Conservation (phyloP, 495 filamentous ascomycete species). For the Barbatosphaeria neglecta region DNA sequence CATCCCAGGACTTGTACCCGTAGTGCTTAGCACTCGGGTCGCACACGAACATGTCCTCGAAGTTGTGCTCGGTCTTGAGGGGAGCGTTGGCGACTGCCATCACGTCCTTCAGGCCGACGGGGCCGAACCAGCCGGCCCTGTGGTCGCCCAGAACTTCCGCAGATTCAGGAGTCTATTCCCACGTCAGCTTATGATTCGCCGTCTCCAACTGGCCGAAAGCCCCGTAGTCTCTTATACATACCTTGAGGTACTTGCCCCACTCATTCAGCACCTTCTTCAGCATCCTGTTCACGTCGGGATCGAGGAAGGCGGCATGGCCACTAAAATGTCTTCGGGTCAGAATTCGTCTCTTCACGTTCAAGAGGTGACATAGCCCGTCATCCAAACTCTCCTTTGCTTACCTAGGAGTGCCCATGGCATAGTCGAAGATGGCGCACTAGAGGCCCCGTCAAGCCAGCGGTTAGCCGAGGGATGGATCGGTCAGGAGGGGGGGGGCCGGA, state of each 20-base stretch:
- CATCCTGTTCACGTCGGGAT: constrained; percentile 54
- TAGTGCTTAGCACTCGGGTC: constrained; percentile 36
- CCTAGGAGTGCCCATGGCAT: constrained; percentile 58
- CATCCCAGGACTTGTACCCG: constrained; percentile 63
- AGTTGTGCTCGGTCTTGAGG: constrained; percentile 26
- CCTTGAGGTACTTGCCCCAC: constrained; percentile 51
- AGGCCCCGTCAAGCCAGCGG: too few species aligned
- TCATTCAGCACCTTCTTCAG: constrained; percentile 57
- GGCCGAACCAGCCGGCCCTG: constrained; percentile 50
- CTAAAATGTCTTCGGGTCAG: constrained; percentile 40
- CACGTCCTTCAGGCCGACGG: constrained; percentile 29
- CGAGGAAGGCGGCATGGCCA: constrained; percentile 54
- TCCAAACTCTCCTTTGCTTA: too few species aligned
- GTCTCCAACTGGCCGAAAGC: too few species aligned
- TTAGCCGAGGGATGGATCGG: too few species aligned
- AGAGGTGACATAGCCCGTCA: too few species aligned
- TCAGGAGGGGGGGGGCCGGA: too few species aligned
- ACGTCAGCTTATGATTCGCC: too few species aligned
- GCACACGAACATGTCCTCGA: constrained; percentile 42
- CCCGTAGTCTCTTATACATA: too few species aligned
- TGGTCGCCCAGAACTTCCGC: constrained; percentile 42
- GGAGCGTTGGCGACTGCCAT: constrained; percentile 37
- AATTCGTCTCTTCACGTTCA: too few species aligned
- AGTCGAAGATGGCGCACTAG: constrained; percentile 59
- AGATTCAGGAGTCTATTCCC: constrained; percentile 45